Evolutionary conservation across 2,329 filamentous ascomycete genomes (phyloP).

Genomic region (Fusarium sp.): DNA sequence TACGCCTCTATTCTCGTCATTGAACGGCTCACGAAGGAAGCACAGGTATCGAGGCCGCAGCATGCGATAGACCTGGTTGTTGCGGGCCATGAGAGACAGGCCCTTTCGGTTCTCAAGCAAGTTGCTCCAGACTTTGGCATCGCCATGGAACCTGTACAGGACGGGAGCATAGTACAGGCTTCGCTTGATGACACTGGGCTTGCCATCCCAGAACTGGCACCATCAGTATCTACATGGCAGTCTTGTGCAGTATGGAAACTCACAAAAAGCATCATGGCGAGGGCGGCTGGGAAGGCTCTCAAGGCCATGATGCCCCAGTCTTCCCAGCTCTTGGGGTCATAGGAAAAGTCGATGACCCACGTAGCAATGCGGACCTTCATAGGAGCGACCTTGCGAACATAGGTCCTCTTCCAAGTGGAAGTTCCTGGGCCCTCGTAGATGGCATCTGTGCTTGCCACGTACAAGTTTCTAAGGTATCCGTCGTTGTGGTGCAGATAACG

Average conservation of each 20-base stretch:
- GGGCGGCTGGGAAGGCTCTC: conserved; percentile 38
- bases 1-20: conserved; percentile 37
- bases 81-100: conserved; percentile 31
- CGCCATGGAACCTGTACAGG: conserved; percentile 38
- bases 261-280: conserved; percentile 40
- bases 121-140: conserved; percentile 43
- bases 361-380: conserved; percentile 42
- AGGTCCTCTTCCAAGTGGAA: conserved; percentile 44
- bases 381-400: conserved; percentile 41
- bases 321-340: conserved; percentile 42
- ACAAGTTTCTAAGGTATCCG: conserved; percentile 42
- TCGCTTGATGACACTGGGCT: conserved; percentile 13
- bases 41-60: conserved; percentile 40
- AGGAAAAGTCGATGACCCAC: conserved; percentile 43
- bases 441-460: conserved; percentile 40
- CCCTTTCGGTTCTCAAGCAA: conserved; percentile 41
- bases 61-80: conserved; percentile 39
- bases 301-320: conserved; percentile 41
- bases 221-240: not conserved
- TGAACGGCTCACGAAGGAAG: conserved; percentile 39
- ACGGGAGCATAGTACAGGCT: conserved; percentile 40
- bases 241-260: not conserved
- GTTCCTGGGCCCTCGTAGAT: conserved; percentile 40
- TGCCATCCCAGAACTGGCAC: conserved; percentile 41
- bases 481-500: conserved; percentile 42